These are phyloP conservation scores for Kodamaea leandrae DNA, from an alignment of 805 yeast species.

Conservation along the genomic window DNA sequence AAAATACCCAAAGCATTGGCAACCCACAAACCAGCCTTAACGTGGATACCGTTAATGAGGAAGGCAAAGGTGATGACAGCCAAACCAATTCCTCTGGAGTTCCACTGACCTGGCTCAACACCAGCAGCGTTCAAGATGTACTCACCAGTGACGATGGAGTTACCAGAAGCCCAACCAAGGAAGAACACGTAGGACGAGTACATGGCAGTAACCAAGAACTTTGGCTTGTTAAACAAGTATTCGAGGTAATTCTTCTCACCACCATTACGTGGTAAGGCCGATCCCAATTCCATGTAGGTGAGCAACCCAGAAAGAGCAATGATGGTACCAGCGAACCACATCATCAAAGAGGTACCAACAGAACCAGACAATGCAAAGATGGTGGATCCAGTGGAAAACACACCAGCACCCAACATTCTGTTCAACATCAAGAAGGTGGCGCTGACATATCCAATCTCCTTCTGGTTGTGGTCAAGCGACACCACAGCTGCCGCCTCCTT, in stretches of 20 bases:
- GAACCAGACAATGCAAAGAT: slow-evolving; percentile 61
- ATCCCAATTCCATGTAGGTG: slow-evolving; percentile 79
- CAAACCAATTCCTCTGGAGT: slow-evolving; percentile 71
- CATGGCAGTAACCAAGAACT: slow-evolving; percentile 60
- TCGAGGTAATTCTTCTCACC: slow-evolving; percentile 85
- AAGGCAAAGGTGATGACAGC: slow-evolving; percentile 73
- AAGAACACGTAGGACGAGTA: slow-evolving; percentile 69
- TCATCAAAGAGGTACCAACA: slow-evolving; percentile 65
- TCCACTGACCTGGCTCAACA: slow-evolving; percentile 67
- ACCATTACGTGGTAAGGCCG: slow-evolving; percentile 74
- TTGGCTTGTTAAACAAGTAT: slow-evolving; percentile 65
- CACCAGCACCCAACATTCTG: slow-evolving; percentile 74
- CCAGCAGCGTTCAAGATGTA: slow-evolving; percentile 75
- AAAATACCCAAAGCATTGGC: slow-evolving; percentile 66
- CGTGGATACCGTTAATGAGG: slow-evolving; percentile 56
- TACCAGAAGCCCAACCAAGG: slow-evolving; percentile 85
- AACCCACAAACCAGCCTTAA: slow-evolving; percentile 63
- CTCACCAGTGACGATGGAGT: slow-evolving; percentile 76
- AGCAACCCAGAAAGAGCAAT: slow-evolving; percentile 57
- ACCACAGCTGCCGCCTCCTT: slow-evolving; percentile 26
- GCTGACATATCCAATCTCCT: slow-evolving; percentile 44
- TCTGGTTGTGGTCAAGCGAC: slow-evolving; percentile 42
- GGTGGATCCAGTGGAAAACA: slow-evolving; percentile 65
- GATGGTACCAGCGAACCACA: slow-evolving; percentile 74
- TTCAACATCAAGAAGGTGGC: slow-evolving; percentile 55